These are phyloP conservation scores for Pseudopediastrum boryanum DNA, from an alignment of 139 green algal species.

Conservation along the genomic window DNA sequence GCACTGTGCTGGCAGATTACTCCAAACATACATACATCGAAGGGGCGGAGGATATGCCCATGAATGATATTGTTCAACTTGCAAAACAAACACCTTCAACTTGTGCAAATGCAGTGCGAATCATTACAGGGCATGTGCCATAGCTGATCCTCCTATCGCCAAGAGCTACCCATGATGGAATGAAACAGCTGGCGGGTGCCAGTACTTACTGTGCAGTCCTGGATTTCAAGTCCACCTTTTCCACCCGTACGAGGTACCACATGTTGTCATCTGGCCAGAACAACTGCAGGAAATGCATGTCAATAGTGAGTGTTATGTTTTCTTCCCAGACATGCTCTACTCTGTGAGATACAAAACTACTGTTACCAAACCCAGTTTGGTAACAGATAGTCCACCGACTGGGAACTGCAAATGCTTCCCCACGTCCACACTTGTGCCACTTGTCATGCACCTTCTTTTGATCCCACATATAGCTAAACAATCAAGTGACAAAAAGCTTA, in stretches of 20 bases:
- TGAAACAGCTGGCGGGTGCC: neutral
- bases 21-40: neutral
- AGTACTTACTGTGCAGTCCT: conserved; percentile 77
- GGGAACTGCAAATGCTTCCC: neutral
- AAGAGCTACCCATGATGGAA: neutral
- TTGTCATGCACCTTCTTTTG: neutral
- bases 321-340: neutral
- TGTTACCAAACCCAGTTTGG: neutral
- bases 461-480: neutral
- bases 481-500: too few relatives aligned
- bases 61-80: neutral
- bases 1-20: neutral
- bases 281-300: conserved; percentile 55
- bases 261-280: conserved; percentile 91
- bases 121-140: neutral
- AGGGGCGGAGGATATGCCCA: neutral
- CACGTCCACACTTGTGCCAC: neutral
- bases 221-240: conserved; percentile 66
- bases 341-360: too few relatives aligned
- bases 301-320: neutral
- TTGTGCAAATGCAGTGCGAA: neutral
- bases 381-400: neutral
- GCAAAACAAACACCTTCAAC: neutral
- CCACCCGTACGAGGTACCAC: conserved; percentile 88
- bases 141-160: too few relatives aligned